Evolutionary conservation across 257 asterid genomes (phyloP).

Genomic region (Osmanthus fragrans): DNA sequence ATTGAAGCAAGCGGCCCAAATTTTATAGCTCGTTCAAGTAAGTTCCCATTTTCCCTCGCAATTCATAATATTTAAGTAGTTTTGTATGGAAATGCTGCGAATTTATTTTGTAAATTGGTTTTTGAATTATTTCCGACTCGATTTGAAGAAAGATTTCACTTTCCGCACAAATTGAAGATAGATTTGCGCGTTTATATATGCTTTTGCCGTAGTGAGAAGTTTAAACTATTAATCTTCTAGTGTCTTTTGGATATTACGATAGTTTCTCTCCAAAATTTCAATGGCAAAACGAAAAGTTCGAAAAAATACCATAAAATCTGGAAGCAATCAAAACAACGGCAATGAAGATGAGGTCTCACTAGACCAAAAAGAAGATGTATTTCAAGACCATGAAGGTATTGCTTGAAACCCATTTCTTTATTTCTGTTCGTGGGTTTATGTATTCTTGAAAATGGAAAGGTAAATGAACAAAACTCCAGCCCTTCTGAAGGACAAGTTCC

Average conservation of each 20-base stretch:
- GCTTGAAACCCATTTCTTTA: neutral
- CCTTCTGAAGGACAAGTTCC: neutral
- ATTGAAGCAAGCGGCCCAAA: too few species aligned
- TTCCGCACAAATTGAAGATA: too few species aligned
- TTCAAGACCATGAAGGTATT: constrained; percentile 41
- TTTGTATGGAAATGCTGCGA: too few species aligned
- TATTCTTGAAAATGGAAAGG: neutral
- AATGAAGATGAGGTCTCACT: constrained; percentile 20
- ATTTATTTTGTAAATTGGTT: too few species aligned
- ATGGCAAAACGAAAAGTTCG: constrained; percentile 41
- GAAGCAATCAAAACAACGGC: neutral
- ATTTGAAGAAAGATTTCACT: too few species aligned
- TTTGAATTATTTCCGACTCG: too few species aligned
- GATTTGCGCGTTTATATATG: too few species aligned
- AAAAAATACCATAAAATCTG: constrained; percentile 26
- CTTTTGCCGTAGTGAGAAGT: too few species aligned
- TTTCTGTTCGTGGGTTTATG: neutral
- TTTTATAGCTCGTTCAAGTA: too few species aligned
- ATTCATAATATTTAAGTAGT: too few species aligned
- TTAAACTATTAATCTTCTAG: neutral
- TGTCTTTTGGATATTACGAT: neutral
- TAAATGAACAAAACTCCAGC: too few species aligned
- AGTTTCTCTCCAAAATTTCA: constrained; percentile 4
- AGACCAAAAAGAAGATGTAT: constrained; percentile 26
- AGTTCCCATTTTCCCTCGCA: too few species aligned